Conservation (phyloP, 768 basidiomycete genomes). For the Termitomyces sp. region DNA sequence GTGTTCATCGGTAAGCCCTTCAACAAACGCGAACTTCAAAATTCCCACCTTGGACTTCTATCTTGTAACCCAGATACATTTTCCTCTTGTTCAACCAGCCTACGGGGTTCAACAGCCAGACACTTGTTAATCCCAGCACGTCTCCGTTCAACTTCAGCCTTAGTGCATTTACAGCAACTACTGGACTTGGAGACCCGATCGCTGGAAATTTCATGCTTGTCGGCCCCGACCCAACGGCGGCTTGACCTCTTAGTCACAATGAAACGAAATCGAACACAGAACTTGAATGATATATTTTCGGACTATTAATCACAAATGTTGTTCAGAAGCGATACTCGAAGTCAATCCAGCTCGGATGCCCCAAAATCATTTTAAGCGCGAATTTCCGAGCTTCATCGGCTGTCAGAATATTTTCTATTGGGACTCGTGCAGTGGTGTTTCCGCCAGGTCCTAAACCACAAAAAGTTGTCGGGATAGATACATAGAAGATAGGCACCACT, state of each 20-base stretch:
- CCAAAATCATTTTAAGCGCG: slow-evolving; percentile 52
- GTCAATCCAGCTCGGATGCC: slow-evolving; percentile 56
- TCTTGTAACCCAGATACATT: slow-evolving; percentile 10
- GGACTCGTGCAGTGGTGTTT: slow-evolving; percentile 40
- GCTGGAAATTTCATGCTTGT: slow-evolving; percentile 49
- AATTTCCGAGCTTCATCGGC: slow-evolving; percentile 37
- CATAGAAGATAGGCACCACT: background rate
- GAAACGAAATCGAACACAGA: background rate
- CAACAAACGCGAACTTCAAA: background rate
- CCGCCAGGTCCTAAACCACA: slow-evolving; percentile 48
- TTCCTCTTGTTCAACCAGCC: slow-evolving; percentile 44
- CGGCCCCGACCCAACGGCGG: background rate
- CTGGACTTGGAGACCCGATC: slow-evolving; percentile 43
- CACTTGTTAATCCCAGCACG: slow-evolving; percentile 34
- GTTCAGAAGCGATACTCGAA: slow-evolving; percentile 40
- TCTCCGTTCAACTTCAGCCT: slow-evolving; percentile 37
- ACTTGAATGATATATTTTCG: background rate
- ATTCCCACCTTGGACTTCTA: slow-evolving; percentile 28
- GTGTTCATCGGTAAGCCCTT: slow-evolving; percentile 35
- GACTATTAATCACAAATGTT: background rate
- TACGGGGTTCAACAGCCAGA: slow-evolving; percentile 37
- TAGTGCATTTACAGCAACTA: slow-evolving; percentile 17
- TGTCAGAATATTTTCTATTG: slow-evolving; percentile 48
- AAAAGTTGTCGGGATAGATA: background rate
- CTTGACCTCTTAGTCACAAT: background rate